Evolutionary conservation across 2,329 filamentous ascomycete genomes (phyloP), one percentile per base, ranked within the genome.

Genomic region (Mollisiaceae sp.): DNA sequence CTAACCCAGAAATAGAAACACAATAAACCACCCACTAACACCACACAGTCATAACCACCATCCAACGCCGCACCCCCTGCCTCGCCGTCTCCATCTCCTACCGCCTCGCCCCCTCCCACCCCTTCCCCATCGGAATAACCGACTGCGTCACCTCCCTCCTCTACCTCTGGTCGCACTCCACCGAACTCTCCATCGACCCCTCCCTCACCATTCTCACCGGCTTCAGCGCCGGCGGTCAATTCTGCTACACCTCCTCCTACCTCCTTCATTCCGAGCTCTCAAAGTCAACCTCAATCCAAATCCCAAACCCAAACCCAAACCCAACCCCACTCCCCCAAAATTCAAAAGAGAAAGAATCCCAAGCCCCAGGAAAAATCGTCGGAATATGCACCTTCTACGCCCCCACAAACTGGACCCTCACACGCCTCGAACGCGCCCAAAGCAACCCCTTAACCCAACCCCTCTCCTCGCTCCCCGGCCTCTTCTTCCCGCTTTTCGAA

Each of bases 11-110:
- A n/a, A n/a, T n/a, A n/a, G n/a, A n/a, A n/a, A 32, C 27, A 32
- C 6, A 32, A 32, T 6, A 32, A 32, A n/a, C n/a, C n/a, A n/a
- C n/a, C n/a, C 27, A 32, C 27, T 32, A 32, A 32, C 27, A 32
- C 27, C 27, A 32, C 27, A 3, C 27, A 32, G 27, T 86, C 79
- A 83, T 82, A 12, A 81, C 82, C 5, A 78, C 81, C 47, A 82
- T 87, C 5, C 77, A 83, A 54, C 77, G 83, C 55, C 81, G 84
- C 57, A 85, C 75, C 39, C 69, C 64, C 9, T 71, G 75, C 1
- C 78, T 89, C 22, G 83, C 89, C 60, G 82, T 90, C 67, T 85
- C 83, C 4, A 85, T 89, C 69, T 85, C 88, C 68, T 91, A 91
- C 74, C 85, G 88, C 14, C 82, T 89, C 1, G 86, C 87, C 0